A percentile compares a stretch with the other conserved stretches of the same genome.
Evolutionary conservation across 441 rosid species (phyloP).

Genomic region (Populus hybrid): DNA sequence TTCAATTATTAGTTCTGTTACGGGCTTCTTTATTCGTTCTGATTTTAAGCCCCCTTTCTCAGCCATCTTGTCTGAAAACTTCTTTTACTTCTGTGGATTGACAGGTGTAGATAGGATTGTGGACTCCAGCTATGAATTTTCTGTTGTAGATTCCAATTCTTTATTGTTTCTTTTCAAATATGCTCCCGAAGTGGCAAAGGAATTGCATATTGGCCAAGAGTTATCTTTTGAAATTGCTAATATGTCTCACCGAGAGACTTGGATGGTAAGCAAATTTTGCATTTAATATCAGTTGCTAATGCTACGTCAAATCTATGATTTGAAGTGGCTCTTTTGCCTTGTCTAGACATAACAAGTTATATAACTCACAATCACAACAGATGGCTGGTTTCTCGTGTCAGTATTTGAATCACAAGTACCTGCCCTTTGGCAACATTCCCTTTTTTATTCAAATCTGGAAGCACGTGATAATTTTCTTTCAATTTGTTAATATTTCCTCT

Average conservation of each 20-base stretch:
- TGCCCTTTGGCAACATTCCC: neutral
- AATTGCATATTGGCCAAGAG: constrained; percentile 48
- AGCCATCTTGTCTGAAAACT: neutral
- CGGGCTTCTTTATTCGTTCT: constrained; percentile 5
- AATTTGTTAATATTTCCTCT: too few relatives aligned
- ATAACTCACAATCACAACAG: neutral
- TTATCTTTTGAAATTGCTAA: constrained; percentile 51
- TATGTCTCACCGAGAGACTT: constrained; percentile 45
- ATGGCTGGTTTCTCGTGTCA: neutral
- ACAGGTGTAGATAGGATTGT: constrained; percentile 62
- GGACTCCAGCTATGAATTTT: constrained; percentile 69
- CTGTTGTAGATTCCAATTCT: constrained; percentile 82
- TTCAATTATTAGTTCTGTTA: neutral
- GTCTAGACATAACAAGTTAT: neutral
- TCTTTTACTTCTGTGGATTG: constrained; percentile 25
- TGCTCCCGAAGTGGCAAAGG: constrained; percentile 69
- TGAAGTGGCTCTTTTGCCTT: neutral
- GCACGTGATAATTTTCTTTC: neutral
- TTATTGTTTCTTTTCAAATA: constrained; percentile 65
- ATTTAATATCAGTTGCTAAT: constrained; percentile 2
- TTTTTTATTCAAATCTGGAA: neutral
- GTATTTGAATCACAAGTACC: neutral
- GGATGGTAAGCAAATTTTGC: constrained; percentile 58
- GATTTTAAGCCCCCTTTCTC: neutral
- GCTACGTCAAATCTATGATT: neutral